A percentile compares a stretch with the other conserved stretches of the same genome.
Evolutionary conservation across 2,329 filamentous ascomycete genomes (phyloP).

Genomic region (Chrysosporium queenslandicum): DNA sequence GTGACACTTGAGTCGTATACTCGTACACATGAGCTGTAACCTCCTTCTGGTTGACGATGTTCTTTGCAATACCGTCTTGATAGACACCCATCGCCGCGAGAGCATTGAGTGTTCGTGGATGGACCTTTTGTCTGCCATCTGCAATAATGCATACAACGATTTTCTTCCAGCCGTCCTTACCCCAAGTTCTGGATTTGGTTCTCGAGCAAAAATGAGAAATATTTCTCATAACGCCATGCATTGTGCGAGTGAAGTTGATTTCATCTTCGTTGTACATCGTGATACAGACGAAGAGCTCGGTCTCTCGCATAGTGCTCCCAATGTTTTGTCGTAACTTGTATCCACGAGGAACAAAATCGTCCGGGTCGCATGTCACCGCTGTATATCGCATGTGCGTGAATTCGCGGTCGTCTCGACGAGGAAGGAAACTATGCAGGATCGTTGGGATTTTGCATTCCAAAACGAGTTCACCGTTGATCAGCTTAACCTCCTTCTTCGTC

Average conservation of each 20-base stretch:
- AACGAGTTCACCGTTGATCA: constrained; percentile 96
- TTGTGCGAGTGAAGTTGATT: constrained; percentile 89
- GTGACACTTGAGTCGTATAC: constrained; percentile 94
- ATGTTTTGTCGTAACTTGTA: constrained; percentile 92
- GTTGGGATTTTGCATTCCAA: constrained; percentile 98
- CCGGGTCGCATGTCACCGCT: constrained; percentile 93
- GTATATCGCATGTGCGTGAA: constrained; percentile 99
- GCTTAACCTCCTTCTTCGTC: constrained; percentile 83
- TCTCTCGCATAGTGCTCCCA: constrained; percentile 72
- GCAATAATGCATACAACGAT: constrained; percentile 96
- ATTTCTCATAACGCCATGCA: constrained; percentile 98
- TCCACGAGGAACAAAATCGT: constrained; percentile 78
- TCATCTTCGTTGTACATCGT: constrained; percentile 99
- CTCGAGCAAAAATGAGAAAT: constrained; percentile 93
- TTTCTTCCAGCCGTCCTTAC: constrained; percentile 95
- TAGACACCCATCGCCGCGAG: constrained; percentile 96
- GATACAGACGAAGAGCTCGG: constrained; percentile 89
- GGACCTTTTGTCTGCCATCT: constrained; percentile 86
- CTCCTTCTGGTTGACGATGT: constrained; percentile 89
- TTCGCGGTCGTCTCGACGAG: constrained; percentile 81
- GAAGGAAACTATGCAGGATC: constrained; percentile 93
- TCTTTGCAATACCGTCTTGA: constrained; percentile 97
- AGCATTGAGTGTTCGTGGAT: constrained; percentile 85
- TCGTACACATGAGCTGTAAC: constrained; percentile 97
- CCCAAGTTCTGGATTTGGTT: constrained; percentile 88